Evolutionary conservation across 192 early-diverging fungal genomes (phyloP), one percentile per base, ranked within the genome.

Genomic region (Pecoramyces ruminantium): DNA sequence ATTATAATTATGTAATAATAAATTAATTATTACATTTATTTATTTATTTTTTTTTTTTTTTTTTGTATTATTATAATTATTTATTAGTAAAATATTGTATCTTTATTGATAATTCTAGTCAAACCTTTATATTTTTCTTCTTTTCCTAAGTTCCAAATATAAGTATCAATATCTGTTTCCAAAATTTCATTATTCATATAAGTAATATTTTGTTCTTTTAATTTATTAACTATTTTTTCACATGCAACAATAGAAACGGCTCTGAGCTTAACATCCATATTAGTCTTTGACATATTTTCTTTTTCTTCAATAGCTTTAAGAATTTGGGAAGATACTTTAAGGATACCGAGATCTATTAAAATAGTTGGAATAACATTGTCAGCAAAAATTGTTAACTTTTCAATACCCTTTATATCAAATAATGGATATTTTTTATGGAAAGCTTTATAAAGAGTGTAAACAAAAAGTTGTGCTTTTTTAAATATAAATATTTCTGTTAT

Each of bases 351-450:
- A 21, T 30, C 2, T 25, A 84, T 84, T 80, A 94, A 83, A 83
- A 94, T 85, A 3, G 90, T 88, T 9, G 93, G 92, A 28, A 95
- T 87, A 16, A 93, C 92, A 83, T 92, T 93, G 81, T 95, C 94
- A 0, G 89, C 88, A 85, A 93, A 93, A 27, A 94, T 86, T 0
- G 95, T 93, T 82, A 93, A 83, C 0, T 87, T 83, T 78, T 85
- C 81, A 29, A 93, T 86, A 80, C 94, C 93, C 11, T 80, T 82
- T 81, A 95, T 95, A 51, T 86, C 85, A 84, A 95, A 95, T 5
- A 78, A 77, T 0, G 85, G 85, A 29, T 91, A 85, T 11, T 85
- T 83, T 14, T 85, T 83, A 8, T 85, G 84, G 83, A 95, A 94
- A 8, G 88, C 86, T 78, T 88, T 83, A 79, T 86, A 88, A 9